A percentile compares a stretch with the other conserved stretches of the same genome.
Conservation (phyloP, 768 basidiomycete genomes). For the Podaxis sp. region DNA sequence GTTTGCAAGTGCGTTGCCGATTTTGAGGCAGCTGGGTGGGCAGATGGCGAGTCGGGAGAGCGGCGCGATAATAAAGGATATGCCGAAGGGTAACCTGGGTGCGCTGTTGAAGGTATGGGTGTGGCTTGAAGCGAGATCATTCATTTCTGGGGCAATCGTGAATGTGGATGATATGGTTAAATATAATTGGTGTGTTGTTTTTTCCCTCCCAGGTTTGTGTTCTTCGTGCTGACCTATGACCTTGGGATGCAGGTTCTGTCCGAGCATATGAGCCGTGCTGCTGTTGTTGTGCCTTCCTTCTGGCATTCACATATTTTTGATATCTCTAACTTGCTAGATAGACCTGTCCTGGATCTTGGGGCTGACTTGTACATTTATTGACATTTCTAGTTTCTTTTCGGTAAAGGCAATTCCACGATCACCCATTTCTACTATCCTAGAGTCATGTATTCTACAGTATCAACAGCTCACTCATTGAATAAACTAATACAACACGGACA, state of each 20-base stretch:
- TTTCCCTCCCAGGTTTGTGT: neutral
- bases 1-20: conserved; percentile 94
- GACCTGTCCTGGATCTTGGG: neutral
- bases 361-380: neutral
- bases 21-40: conserved; percentile 85
- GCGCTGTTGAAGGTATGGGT: conserved; percentile 96
- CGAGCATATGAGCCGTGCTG: conserved; percentile 25
- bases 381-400: neutral
- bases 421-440: neutral
- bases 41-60: conserved; percentile 78
- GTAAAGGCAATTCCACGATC: neutral
- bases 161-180: conserved; percentile 86
- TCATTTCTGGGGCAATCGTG: conserved; percentile 76
- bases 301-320: neutral
- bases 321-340: neutral
- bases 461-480: neutral
- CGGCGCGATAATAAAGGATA: conserved; percentile 44
- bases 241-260: conserved; percentile 25
- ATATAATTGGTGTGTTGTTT: conserved; percentile 73
- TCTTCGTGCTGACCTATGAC: neutral
- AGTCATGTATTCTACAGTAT: neutral
- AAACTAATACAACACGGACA: neutral
- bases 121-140: conserved; percentile 87
- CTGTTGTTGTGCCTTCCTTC: neutral
- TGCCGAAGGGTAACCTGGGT: conserved; percentile 73